These are phyloP conservation scores for Polytrichum formosum DNA, from an alignment of 225 moss, liverwort and hornwort genomes.

Conservation along the genomic window DNA sequence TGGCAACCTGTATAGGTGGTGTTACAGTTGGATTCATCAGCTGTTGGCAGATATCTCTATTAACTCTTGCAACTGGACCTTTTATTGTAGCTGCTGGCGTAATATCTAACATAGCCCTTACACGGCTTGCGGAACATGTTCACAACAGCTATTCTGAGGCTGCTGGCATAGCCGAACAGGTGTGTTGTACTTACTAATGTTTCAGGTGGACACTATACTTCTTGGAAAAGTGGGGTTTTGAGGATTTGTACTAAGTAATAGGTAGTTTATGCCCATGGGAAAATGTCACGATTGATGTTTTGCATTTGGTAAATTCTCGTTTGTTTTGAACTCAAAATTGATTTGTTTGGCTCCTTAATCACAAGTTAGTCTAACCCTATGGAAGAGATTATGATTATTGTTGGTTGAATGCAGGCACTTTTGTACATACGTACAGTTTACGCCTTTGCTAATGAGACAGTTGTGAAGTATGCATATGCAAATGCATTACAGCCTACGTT, in stretches of 20 bases:
- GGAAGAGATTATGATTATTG: not conserved
- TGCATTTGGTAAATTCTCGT: too few species aligned
- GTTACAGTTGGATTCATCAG: constrained; percentile 70
- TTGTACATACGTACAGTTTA: constrained; percentile 68
- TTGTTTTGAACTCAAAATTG: too few species aligned
- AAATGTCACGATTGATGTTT: too few species aligned
- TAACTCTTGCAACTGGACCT: constrained; percentile 71
- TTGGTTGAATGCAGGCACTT: constrained; percentile 50
- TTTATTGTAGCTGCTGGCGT: constrained; percentile 79
- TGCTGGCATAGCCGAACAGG: constrained; percentile 81
- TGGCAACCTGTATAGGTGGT: constrained; percentile 79
- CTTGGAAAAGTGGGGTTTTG: too few species aligned
- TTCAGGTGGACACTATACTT: too few species aligned
- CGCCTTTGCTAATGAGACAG: constrained; percentile 82
- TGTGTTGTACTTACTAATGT: constrained; percentile 4
- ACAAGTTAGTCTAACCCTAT: too few species aligned
- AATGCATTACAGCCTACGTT: constrained; percentile 78
- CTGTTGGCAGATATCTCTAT: constrained; percentile 75
- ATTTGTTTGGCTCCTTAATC: too few species aligned
- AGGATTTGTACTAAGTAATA: too few species aligned
- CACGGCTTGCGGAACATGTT: constrained; percentile 71
- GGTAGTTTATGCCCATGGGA: too few species aligned
- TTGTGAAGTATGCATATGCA: constrained; percentile 83
- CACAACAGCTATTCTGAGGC: constrained; percentile 85
- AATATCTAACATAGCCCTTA: constrained; percentile 68